phyloP scores from a whole-genome alignment of 106 monocot genomes.

The Apostasia ramifera region DNA sequence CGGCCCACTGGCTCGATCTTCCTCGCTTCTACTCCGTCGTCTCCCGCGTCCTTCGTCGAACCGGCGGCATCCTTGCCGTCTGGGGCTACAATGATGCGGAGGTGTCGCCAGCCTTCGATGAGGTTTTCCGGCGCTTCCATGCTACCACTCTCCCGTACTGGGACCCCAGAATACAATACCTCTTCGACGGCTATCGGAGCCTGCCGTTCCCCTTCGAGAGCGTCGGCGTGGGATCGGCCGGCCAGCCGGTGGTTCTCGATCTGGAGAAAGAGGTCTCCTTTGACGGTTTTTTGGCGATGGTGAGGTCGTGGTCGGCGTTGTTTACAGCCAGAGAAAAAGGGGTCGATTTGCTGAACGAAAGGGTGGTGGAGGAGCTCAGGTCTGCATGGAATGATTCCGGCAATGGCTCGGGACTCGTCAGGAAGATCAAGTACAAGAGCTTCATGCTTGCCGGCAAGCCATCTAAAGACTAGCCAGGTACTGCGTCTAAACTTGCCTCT shows the following conservation, averaged over 20 bases:
- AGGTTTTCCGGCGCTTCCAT: neutral
- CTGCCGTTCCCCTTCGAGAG: constrained; percentile 16
- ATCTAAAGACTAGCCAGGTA: too few species aligned
- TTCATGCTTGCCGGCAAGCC: neutral
- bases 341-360: neutral
- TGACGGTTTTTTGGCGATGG: neutral
- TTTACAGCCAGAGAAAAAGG: neutral
- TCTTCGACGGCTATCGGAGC: constrained; percentile 4
- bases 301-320: constrained; percentile 14
- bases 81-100: constrained; percentile 10
- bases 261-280: constrained; percentile 6
- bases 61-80: constrained; percentile 8
- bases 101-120: neutral
- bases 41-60: constrained; percentile 4
- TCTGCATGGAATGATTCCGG: neutral
- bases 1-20: constrained; percentile 17
- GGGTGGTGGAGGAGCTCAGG: neutral
- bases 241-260: neutral
- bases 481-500: too few species aligned
- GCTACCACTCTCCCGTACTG: neutral
- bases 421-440: neutral
- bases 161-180: neutral
- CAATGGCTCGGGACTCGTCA: neutral
- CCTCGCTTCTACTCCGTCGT: constrained; percentile 9
- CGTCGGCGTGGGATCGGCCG: constrained; percentile 6